Conservation (phyloP, 1,139 yeast species). For the Sugiyamaella japonica region DNA sequence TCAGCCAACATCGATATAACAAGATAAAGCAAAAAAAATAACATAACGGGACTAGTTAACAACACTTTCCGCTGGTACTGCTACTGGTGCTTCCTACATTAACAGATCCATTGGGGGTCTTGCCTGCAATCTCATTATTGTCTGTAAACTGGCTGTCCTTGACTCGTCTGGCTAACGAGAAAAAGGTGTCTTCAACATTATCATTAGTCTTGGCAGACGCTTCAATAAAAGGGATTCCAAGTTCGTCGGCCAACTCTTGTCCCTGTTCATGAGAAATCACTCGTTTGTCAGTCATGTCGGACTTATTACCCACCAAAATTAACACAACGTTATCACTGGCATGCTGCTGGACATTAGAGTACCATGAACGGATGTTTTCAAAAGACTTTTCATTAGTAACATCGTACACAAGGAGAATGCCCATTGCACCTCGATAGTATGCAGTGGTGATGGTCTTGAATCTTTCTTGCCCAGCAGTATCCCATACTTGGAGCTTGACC, state of each 20-base stretch:
- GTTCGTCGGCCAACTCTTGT: slow-evolving; percentile 79
- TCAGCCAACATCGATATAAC: not conserved
- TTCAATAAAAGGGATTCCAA: slow-evolving; percentile 89
- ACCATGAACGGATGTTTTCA: slow-evolving; percentile 86
- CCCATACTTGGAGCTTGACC: slow-evolving; percentile 97
- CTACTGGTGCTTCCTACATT: slow-evolving; percentile 28
- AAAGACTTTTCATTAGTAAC: slow-evolving; percentile 94
- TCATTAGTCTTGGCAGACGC: slow-evolving; percentile 93
- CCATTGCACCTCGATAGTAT: slow-evolving; percentile 98
- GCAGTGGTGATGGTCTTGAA: slow-evolving; percentile 98
- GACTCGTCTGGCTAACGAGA: slow-evolving; percentile 84
- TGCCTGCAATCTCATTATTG: slow-evolving; percentile 27
- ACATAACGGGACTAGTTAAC: slow-evolving; percentile 20
- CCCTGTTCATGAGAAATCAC: slow-evolving; percentile 85
- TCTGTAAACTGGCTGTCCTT: slow-evolving; percentile 66
- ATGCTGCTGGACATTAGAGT: slow-evolving; percentile 90
- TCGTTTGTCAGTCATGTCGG: slow-evolving; percentile 76
- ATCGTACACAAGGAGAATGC: slow-evolving; percentile 92
- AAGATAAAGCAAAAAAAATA: not conserved
- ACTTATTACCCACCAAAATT: slow-evolving; percentile 91
- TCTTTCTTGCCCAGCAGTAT: slow-evolving; percentile 98
- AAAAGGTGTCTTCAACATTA: slow-evolving; percentile 89
- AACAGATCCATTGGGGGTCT: slow-evolving; percentile 28
- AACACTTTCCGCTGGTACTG: slow-evolving; percentile 30
- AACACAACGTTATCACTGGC: slow-evolving; percentile 95